Conservation (phyloP, 2,329 filamentous ascomycete species). For the Colletotrichum sp. region DNA sequence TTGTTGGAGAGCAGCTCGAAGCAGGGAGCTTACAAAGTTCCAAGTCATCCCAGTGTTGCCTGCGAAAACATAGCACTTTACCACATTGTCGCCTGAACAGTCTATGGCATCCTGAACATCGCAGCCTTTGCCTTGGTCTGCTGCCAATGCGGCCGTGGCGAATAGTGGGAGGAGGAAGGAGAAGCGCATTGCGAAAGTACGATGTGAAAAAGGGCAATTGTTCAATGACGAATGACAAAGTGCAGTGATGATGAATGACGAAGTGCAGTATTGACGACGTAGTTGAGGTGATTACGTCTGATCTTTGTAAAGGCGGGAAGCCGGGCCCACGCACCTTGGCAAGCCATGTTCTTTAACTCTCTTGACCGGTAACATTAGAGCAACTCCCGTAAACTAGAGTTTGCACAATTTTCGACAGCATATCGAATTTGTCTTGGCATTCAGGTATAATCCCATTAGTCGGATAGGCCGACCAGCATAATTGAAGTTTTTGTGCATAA, state of each 20-base stretch:
- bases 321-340: not conserved
- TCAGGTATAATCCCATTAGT: not conserved
- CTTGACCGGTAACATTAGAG: not conserved
- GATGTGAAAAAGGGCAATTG: not conserved
- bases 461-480: not conserved
- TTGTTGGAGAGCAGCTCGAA: not conserved
- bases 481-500: not conserved
- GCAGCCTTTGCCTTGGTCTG: not conserved
- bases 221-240: not conserved
- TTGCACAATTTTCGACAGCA: not conserved
- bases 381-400: not conserved
- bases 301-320: not conserved
- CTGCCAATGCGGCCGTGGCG: not conserved
- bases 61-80: not conserved
- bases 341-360: not conserved
- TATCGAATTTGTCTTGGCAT: not conserved
- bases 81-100: not conserved
- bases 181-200: not conserved
- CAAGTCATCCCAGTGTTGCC: not conserved
- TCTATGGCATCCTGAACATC: not conserved
- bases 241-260: not conserved
- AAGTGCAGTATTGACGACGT: not conserved
- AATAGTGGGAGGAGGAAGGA: not conserved
- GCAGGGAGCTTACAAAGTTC: not conserved
- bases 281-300: not conserved